phyloP scores from a whole-genome alignment of 768 basidiomycete genomes.

The Russula sp. region DNA sequence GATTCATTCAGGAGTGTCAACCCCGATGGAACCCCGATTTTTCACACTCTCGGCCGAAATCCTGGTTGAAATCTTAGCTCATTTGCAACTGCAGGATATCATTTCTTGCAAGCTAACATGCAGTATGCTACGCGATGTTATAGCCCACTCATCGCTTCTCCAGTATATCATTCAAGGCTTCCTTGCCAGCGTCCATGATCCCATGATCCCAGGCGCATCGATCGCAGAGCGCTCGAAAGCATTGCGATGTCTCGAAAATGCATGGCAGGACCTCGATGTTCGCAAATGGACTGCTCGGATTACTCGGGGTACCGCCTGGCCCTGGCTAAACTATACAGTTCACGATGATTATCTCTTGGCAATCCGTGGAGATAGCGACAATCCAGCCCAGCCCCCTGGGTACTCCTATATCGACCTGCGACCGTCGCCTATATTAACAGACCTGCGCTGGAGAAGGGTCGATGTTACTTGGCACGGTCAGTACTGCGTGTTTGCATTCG shows the following conservation, averaged over 20 bases:
- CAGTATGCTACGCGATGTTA: constrained; percentile 1
- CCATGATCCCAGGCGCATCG: not conserved
- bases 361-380: not conserved
- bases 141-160: not conserved
- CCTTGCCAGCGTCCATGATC: constrained; percentile 7
- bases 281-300: constrained; percentile 3
- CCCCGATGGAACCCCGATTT: not conserved
- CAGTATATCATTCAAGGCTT: constrained; percentile 2
- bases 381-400: not conserved
- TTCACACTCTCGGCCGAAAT: constrained; percentile 8
- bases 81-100: constrained; percentile 1
- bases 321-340: constrained; percentile 8
- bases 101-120: constrained; percentile 3
- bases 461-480: constrained; percentile 1
- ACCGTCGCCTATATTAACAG: not conserved
- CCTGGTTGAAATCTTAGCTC: constrained; percentile 3
- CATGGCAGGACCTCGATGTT: constrained; percentile 10
- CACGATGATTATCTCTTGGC: constrained; percentile 14
- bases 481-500: constrained; percentile 7
- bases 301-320: constrained; percentile 4
- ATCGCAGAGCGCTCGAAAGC: constrained; percentile 4
- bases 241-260: not conserved
- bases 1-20: not conserved
- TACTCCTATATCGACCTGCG: constrained; percentile 11
- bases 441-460: constrained; percentile 1